phyloP scores from a whole-genome alignment of 2,329 filamentous ascomycete species.

The Sclerotinia spermophila region DNA sequence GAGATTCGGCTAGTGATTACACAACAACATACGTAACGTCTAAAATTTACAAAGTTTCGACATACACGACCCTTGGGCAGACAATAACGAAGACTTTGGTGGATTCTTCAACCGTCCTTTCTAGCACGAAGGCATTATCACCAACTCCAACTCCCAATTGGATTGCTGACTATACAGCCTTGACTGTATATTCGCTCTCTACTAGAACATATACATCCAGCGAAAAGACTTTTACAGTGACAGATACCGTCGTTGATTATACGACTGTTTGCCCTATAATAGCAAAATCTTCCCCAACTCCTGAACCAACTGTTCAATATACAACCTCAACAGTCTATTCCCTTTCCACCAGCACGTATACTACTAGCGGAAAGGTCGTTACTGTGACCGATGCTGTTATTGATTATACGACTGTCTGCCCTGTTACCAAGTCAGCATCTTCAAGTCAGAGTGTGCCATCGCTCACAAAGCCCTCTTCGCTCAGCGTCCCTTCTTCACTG shows the following conservation, averaged over 20 bases:
- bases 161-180: neutral
- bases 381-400: neutral
- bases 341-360: neutral
- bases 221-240: neutral
- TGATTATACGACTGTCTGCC: neutral
- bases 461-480: neutral
- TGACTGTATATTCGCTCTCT: neutral
- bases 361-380: neutral
- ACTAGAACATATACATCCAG: neutral
- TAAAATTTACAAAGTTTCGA: neutral
- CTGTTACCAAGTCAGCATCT: neutral
- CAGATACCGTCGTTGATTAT: neutral
- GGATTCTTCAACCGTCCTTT: neutral
- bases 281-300: neutral
- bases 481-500: no score
- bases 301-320: neutral
- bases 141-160: neutral
- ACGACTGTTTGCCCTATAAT: neutral
- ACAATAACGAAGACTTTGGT: neutral
- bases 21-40: neutral
- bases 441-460: neutral
- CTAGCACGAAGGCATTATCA: neutral
- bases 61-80: neutral
- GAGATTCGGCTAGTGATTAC: neutral
- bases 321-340: conserved; percentile 3